Percentiles rank a stretch among this genome's conserved stretches.
Evolutionary conservation across 1,284 basidiomycete species (phyloP).

Genomic region (Schizophyllum commune): DNA sequence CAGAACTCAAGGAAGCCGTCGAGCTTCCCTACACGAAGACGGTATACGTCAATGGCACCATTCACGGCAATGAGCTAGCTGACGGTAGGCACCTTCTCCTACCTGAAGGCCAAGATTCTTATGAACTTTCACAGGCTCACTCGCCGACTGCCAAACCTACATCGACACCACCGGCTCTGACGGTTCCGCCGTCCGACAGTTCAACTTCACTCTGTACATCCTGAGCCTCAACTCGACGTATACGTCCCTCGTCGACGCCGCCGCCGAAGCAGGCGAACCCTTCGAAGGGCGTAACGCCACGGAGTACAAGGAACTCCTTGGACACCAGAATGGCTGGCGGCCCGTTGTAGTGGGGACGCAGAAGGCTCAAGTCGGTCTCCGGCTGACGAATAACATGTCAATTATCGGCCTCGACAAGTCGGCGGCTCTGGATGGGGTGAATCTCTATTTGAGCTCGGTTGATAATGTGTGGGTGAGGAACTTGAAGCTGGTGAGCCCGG

Average conservation of each 20-base stretch:
- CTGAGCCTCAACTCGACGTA: constrained; percentile 13
- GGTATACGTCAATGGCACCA: constrained; percentile 15
- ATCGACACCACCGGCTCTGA: constrained; percentile 12
- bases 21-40: constrained; percentile 11
- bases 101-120: neutral
- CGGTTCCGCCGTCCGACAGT: constrained; percentile 11
- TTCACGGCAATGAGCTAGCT: constrained; percentile 13
- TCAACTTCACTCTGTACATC: constrained; percentile 13
- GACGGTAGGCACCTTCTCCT: constrained; percentile 6
- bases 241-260: constrained; percentile 8
- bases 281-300: constrained; percentile 15
- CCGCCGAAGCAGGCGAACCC: constrained; percentile 10
- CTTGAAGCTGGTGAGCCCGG: constrained; percentile 12
- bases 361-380: constrained; percentile 13
- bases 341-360: constrained; percentile 10
- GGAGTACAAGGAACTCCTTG: constrained; percentile 9
- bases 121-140: constrained; percentile 1
- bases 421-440: constrained; percentile 12
- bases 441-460: constrained; percentile 11
- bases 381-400: constrained; percentile 12
- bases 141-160: constrained; percentile 9
- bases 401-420: constrained; percentile 12
- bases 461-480: constrained; percentile 14
- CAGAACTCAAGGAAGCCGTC: constrained; percentile 12
- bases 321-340: constrained; percentile 13